These are phyloP conservation scores for Sarocladiaceae sp. DNA, from an alignment of 2,329 filamentous ascomycete species.

Conservation along the genomic window DNA sequence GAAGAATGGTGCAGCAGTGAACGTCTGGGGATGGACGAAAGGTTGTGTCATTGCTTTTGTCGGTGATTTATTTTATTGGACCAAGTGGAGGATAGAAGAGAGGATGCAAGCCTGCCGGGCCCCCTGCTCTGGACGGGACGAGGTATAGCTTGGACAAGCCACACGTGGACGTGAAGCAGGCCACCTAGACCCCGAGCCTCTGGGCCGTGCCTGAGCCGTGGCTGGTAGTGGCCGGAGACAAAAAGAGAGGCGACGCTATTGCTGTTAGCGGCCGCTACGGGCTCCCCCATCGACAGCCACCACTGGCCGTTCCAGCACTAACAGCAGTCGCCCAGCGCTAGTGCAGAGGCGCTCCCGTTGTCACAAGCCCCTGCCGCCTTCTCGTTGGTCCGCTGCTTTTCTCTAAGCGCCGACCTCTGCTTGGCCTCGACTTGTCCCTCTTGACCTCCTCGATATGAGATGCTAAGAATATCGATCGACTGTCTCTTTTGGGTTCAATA, in stretches of 20 bases:
- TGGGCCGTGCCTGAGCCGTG: too few relatives aligned
- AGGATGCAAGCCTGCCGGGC: too few relatives aligned
- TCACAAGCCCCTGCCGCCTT: constrained; percentile 5
- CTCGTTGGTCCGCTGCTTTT: constrained; percentile 6
- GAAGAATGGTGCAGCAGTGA: constrained; percentile 1
- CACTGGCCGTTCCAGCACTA: too few relatives aligned
- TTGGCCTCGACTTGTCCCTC: constrained; percentile 3
- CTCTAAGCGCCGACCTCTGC: constrained; percentile 6
- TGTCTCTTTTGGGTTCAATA: background rate
- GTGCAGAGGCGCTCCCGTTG: constrained; percentile 4
- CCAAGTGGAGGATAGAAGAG: background rate
- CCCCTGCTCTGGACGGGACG: constrained; percentile 1
- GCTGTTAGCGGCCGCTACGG: too few relatives aligned
- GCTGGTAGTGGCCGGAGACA: background rate
- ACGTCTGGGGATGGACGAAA: background rate
- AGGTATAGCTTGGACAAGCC: background rate
- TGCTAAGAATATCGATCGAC: constrained; percentile 6
- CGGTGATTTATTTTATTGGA: background rate
- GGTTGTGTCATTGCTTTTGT: too few relatives aligned
- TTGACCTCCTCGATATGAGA: constrained; percentile 6
- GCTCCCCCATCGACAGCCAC: too few relatives aligned
- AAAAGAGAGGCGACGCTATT: too few relatives aligned
- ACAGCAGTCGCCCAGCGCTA: too few relatives aligned
- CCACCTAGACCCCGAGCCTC: background rate
- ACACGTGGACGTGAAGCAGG: background rate